These are phyloP conservation scores for Acer yangbiense DNA, from an alignment of 345 rosid species.

Conservation along the genomic window DNA sequence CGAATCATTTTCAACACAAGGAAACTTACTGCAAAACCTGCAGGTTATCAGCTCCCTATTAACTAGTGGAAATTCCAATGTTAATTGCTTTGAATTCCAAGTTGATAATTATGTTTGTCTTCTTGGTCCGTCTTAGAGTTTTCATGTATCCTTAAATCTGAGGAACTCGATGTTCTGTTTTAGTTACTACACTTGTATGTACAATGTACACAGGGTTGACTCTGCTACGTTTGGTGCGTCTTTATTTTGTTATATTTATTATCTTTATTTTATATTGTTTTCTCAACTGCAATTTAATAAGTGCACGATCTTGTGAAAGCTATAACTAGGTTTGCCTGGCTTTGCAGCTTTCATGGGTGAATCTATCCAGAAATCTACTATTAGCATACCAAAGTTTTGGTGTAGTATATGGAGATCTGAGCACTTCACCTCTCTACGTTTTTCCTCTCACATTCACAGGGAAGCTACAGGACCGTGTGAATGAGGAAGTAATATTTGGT, in stretches of 20 bases:
- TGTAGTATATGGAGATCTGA: conserved; percentile 81
- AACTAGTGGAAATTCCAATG: background rate
- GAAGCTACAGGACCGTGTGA: conserved; percentile 50
- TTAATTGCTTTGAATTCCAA: background rate
- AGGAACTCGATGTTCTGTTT: background rate
- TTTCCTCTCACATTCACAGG: conserved; percentile 58
- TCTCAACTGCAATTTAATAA: background rate
- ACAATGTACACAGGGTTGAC: background rate
- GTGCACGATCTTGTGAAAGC: conserved; percentile 3
- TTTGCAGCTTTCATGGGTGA: conserved; percentile 73
- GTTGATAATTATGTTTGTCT: background rate
- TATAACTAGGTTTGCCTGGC: conserved; percentile 18
- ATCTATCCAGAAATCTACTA: conserved; percentile 59
- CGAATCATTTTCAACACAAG: background rate
- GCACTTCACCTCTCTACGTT: conserved; percentile 93
- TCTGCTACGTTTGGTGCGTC: background rate
- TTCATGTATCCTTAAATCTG: background rate
- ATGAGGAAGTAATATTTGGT: conserved; percentile 72
- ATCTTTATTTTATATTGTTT: background rate
- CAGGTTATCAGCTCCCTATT: background rate
- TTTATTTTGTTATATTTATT: background rate
- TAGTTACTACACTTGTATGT: background rate
- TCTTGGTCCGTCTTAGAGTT: background rate
- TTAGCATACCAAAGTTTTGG: conserved; percentile 94
- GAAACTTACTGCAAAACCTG: background rate